Conservation (phyloP, 192 early-diverging fungal genomes). For the Coemansia sp. region DNA sequence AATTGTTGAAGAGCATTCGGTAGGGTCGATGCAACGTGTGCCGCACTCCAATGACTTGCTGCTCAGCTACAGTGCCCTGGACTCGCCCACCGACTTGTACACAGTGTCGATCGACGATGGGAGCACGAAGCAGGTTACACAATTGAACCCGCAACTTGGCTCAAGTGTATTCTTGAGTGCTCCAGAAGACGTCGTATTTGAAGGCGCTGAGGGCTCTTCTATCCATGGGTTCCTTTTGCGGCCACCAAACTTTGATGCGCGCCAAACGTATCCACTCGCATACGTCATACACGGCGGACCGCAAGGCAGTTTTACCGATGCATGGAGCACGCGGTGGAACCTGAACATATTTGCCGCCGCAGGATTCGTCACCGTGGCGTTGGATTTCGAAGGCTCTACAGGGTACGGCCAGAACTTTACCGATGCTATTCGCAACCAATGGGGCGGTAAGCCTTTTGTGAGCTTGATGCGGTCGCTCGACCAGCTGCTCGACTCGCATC, state of each 20-base stretch:
- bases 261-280: constrained; percentile 70
- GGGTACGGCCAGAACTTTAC: constrained; percentile 79
- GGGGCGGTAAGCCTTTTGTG: constrained; percentile 73
- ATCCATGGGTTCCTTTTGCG: constrained; percentile 51
- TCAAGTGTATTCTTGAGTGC: constrained; percentile 43
- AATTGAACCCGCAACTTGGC: constrained; percentile 41
- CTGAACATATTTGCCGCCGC: constrained; percentile 70
- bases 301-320: constrained; percentile 58
- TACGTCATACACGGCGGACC: constrained; percentile 86
- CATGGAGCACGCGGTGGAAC: constrained; percentile 73
- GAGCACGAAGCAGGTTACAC: constrained; percentile 42
- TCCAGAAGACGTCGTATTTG: constrained; percentile 69
- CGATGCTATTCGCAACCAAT: constrained; percentile 75
- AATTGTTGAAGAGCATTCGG: constrained; percentile 55
- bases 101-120: constrained; percentile 43
- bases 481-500: constrained; percentile 38
- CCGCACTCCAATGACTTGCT: constrained; percentile 46
- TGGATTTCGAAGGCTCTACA: constrained; percentile 78
- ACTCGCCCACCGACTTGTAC: constrained; percentile 56
- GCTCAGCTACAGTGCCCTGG: constrained; percentile 57
- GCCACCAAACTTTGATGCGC: constrained; percentile 53
- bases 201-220: constrained; percentile 56
- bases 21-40: constrained; percentile 47
- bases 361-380: constrained; percentile 69
- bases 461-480: constrained; percentile 74